Conservation (phyloP, 768 basidiomycete species). For the Leccinum variicolor region DNA sequence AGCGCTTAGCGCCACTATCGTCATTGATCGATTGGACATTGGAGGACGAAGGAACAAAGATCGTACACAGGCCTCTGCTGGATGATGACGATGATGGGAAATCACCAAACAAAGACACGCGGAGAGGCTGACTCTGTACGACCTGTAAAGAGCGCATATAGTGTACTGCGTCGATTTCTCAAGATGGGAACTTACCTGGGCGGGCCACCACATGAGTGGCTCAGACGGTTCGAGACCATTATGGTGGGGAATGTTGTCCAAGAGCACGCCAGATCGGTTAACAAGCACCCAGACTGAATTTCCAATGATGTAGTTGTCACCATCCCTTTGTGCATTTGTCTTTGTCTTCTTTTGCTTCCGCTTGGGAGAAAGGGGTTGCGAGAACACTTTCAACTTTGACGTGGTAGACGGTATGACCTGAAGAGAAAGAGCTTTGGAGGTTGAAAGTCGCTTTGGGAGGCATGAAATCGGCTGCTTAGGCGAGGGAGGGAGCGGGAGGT, state of each 20-base stretch:
- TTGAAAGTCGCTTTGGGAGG: slow-evolving; percentile 3
- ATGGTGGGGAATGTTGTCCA: slow-evolving; percentile 25
- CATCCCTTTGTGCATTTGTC: not conserved
- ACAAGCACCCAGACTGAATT: slow-evolving; percentile 54
- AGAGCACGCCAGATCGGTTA: slow-evolving; percentile 36
- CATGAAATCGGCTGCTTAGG: slow-evolving; percentile 6
- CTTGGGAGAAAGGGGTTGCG: slow-evolving; percentile 22
- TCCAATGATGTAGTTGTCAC: slow-evolving; percentile 29
- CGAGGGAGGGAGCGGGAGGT: slow-evolving; percentile 10
- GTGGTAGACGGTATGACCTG: slow-evolving; percentile 2
- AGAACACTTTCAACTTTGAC: slow-evolving; percentile 9
- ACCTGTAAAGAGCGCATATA: slow-evolving; percentile 14
- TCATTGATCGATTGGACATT: slow-evolving; percentile 41
- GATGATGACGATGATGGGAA: slow-evolving; percentile 25
- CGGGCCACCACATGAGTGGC: slow-evolving; percentile 66
- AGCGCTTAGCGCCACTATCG: slow-evolving; percentile 38
- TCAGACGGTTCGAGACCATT: slow-evolving; percentile 19
- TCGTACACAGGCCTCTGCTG: slow-evolving; percentile 22
- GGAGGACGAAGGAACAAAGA: slow-evolving; percentile 32
- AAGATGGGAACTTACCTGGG: slow-evolving; percentile 42
- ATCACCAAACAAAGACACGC: slow-evolving; percentile 32
- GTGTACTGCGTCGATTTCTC: not conserved
- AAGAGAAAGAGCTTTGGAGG: slow-evolving; percentile 15
- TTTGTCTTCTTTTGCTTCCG: slow-evolving; percentile 20
- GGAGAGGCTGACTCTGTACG: slow-evolving; percentile 26